Base-by-base conservation (phyloP, 805 yeast genomes). In the Kluyveromyces wickerhamii region DNA sequence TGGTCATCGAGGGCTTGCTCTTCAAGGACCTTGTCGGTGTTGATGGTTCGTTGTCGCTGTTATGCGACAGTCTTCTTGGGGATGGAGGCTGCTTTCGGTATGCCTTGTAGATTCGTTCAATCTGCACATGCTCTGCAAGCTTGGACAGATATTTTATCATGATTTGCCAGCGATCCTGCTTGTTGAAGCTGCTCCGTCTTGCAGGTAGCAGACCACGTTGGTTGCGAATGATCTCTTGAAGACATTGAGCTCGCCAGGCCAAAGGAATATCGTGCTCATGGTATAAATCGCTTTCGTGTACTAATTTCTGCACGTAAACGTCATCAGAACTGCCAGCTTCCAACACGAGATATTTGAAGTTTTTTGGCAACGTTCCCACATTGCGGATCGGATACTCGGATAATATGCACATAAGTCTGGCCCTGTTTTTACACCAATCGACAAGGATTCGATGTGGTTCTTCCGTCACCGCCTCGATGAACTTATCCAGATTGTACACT, bases 401-500 rank as follows among this genome's bases (percentile, higher is more conserved):
- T 15, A 80, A 53, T 4, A 80, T 65, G 44, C 82, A 69, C 47
- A 72, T 52, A 1, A 82, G 62, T 36, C 89, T 61, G 52, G 77
- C 79, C 54, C 73, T 72, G 61, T 80, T 80, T 48, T 77, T 78
- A 30, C 64, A 51, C 68, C 76, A 80, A 49, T 80, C 88, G 13
- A 77, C 66, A 37, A 78, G 60, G 9, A 80, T 74, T 17, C 87
- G 62, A 49, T 79, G 77, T 37, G 77, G 78, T 52, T 79, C 84
- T 10, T 57, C 42, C n/a, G 63, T 36, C 27, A 79, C 40, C 6
- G 57, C 42, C 7, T 48, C 41, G 32, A 65, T 63, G 44, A 80
- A 74, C 22, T 52, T 63, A 0, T 42, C 34, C 27, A 64, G 54
- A 50, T 77, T 76, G 49, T 78, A 80, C 44, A 72, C 61, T 10